Evolutionary conservation across 345 rosid genomes (phyloP).

Genomic region (Jatropha curcas): DNA sequence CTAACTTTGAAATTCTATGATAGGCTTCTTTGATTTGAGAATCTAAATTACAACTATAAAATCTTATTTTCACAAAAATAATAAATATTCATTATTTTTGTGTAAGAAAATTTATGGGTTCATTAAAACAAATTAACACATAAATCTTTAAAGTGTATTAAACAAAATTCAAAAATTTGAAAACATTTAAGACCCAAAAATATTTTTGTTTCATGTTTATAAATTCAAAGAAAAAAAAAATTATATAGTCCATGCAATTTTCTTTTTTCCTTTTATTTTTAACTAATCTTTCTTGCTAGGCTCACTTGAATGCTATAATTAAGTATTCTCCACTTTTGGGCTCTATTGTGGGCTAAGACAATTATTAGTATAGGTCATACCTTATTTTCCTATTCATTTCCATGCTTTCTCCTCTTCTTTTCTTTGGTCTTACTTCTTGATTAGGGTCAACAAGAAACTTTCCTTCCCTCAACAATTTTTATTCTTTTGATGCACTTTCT

Average conservation of each 20-base stretch:
- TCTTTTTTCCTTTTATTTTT: too few relatives aligned
- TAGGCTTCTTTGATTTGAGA: constrained; percentile 4
- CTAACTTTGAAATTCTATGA: background rate
- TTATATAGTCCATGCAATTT: too few relatives aligned
- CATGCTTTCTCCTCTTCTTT: background rate
- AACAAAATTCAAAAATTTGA: too few relatives aligned
- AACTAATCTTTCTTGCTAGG: too few relatives aligned
- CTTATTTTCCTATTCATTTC: background rate
- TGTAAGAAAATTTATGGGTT: too few relatives aligned
- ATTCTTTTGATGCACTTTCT: constrained; percentile 16
- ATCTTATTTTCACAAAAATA: too few relatives aligned
- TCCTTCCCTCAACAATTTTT: constrained; percentile 6
- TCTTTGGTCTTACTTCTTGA: constrained; percentile 11
- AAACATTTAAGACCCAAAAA: too few relatives aligned
- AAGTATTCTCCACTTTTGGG: background rate
- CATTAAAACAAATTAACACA: background rate
- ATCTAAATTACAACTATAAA: background rate
- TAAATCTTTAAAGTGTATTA: background rate
- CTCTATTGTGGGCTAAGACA: constrained; percentile 18
- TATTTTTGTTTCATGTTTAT: too few relatives aligned
- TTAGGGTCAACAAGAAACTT: constrained; percentile 32
- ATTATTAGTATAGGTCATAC: constrained; percentile 4
- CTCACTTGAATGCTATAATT: background rate
- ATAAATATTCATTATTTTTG: too few relatives aligned
- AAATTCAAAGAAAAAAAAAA: too few relatives aligned